A percentile compares a stretch with the other conserved stretches of the same genome.
Conservation (phyloP, 257 asterid species). For the Asclepias syriaca region DNA sequence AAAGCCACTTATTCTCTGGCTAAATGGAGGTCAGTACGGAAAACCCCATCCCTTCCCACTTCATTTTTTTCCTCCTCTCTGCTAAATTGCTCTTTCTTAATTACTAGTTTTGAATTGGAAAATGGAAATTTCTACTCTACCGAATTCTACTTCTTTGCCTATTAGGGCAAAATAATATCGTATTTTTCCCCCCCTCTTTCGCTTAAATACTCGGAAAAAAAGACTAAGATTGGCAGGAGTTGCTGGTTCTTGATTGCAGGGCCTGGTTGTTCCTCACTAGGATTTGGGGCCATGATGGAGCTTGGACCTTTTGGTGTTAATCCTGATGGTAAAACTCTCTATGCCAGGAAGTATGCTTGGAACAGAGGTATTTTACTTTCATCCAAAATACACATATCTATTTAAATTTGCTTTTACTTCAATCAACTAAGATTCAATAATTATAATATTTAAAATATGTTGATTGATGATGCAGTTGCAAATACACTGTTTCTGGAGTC, state of each 20-base stretch:
- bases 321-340: slow-evolving; percentile 37
- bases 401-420: too few species aligned
- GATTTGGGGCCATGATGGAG: slow-evolving; percentile 37
- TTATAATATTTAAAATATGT: too few species aligned
- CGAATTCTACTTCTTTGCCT: too few species aligned
- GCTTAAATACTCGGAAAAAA: neutral
- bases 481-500: slow-evolving; percentile 37
- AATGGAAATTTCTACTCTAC: neutral
- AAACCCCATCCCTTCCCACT: neutral
- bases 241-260: slow-evolving; percentile 19
- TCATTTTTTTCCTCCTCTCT: neutral
- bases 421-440: too few species aligned
- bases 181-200: neutral
- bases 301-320: slow-evolving; percentile 41
- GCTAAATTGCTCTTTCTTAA: neutral
- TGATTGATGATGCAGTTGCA: slow-evolving; percentile 27
- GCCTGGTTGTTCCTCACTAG: slow-evolving; percentile 48
- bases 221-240: neutral
- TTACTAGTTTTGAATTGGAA: neutral
- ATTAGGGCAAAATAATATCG: neutral
- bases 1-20: slow-evolving; percentile 40
- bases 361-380: slow-evolving; percentile 25
- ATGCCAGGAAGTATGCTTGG: slow-evolving; percentile 35
- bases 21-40: slow-evolving; percentile 34
- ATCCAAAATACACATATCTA: neutral